Evolutionary conservation across 1,284 basidiomycete genomes (phyloP), one percentile per base, ranked within the genome.

Genomic region (Golubevia pallescens): DNA sequence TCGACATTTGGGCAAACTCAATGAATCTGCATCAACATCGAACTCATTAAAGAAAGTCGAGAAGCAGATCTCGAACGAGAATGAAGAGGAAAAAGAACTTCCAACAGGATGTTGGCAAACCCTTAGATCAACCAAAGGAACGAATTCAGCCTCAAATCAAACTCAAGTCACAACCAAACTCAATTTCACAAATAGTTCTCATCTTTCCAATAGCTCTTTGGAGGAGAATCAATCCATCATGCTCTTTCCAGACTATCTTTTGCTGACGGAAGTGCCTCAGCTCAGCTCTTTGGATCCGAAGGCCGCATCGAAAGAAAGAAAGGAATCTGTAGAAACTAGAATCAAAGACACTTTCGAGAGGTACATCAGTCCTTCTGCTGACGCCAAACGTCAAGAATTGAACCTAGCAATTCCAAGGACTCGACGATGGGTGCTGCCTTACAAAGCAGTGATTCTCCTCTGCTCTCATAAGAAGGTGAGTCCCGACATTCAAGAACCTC

Each of bases 101-200:
- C 66, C 66, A 7, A 19, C n/a, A n/a, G 61, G 66, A 6, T 56
- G 53, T 14, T 66, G 59, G 60, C 24, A 52, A 19, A 65, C 48
- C 6, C n/a, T n/a, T n/a, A n/a, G n/a, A n/a, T n/a, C n/a, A n/a
- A n/a, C n/a, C n/a, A n/a, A n/a, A n/a, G n/a, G n/a, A n/a, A n/a
- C n/a, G n/a, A n/a, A n/a, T n/a, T n/a, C n/a, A n/a, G n/a, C n/a
- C n/a, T n/a, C n/a, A n/a, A n/a, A n/a, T n/a, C n/a, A n/a, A n/a
- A 24, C 57, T 16, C 34, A 2, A 6, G 23, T 19, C 10, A 23
- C 62, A 42, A 66, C 34, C 13, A 48, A 54, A 23, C 6, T 63
- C 23, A 20, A 54, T 52, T 57, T 62, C 24, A 48, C 55, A 16
- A 66, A 66, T 20, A 24, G 23, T n/a, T 66, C 64, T 20, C 58